Evolutionary conservation across 345 rosid species (phyloP), one percentile per base, ranked within the genome.

Genomic region (Microcos paniculata): DNA sequence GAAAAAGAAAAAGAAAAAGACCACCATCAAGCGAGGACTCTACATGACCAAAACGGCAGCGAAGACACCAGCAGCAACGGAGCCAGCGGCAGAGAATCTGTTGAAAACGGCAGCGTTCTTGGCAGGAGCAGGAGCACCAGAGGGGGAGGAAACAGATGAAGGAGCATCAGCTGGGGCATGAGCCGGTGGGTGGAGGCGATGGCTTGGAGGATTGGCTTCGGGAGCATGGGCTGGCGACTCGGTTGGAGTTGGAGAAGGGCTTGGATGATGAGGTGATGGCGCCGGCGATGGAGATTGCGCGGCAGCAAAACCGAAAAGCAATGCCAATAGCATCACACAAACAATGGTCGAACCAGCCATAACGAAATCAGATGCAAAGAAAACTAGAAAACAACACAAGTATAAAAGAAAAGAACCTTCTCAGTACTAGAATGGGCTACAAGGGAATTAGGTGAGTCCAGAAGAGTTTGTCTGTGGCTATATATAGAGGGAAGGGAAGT

Each of bases 231-330:
- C 57, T 52, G 58, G 58, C n/a, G 56, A n/a, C n/a, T n/a, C n/a
- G n/a, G 4, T 12, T 48, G 53, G n/a, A n/a, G 53, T 48, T 48
- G 55, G 21, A 13, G 82, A 53, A 40, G 3, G 4, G 40, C 79
- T 76, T 0, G 78, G 81, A 62, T 82, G 76, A 14, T 81, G 84
- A 55, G 84, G 85, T 19, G 80, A 30, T 12, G 83, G 67, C 2
- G 72, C 61, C 1, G 80, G 62, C 2, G 83, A 74, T 1, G 85
- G 83, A 62, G 86, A 80, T 33, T 80, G 82, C n/a, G 82, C 84
- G 15, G 71, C 69, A 12, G 73, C 15, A 3, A 62, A 24, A 1
- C 77, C 77, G 1, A 78, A 62, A 15, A 86, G 33, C 23, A 86
- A 40, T 14, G 45, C 33, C 23, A 35, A 3, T 1, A 62, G 12